phyloP scores from a whole-genome alignment of 169 alveolate species.

The Neospora caninum region DNA sequence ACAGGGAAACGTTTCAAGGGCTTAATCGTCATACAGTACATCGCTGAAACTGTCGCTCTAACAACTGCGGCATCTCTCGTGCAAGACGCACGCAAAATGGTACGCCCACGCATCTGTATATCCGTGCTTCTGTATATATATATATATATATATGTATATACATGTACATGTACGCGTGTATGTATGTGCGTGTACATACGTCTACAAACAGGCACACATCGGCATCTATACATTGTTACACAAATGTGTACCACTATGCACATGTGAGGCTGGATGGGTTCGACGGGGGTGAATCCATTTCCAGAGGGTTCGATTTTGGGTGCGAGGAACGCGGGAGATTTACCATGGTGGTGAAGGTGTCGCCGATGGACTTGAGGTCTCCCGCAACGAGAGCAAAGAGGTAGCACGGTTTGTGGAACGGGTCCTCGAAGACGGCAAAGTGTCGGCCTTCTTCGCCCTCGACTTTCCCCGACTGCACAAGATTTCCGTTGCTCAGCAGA shows the following conservation, averaged over 20 bases:
- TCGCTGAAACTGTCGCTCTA: too few relatives aligned
- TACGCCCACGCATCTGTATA: not conserved
- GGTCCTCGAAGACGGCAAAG: constrained; percentile 83
- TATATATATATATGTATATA: not conserved
- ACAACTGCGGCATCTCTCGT: too few relatives aligned
- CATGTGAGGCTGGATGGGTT: not conserved
- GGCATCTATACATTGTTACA: too few relatives aligned
- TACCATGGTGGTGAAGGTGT: constrained; percentile 80
- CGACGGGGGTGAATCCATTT: not conserved
- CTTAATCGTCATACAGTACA: too few relatives aligned
- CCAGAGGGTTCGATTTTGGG: not conserved
- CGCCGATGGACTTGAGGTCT: constrained; percentile 78
- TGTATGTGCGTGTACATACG: not conserved
- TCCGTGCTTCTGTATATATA: not conserved
- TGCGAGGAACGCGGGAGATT: constrained; percentile 26
- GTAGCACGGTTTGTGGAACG: constrained; percentile 91
- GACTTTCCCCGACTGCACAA: constrained; percentile 79
- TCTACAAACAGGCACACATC: not conserved
- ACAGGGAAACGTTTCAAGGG: too few relatives aligned
- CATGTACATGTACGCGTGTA: not conserved
- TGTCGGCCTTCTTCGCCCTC: constrained; percentile 69
- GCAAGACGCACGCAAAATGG: not conserved
- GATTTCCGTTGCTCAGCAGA: constrained; percentile 87
- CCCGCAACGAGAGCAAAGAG: constrained; percentile 95
- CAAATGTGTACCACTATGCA: not conserved